Base-by-base conservation (phyloP, 306 rosid species). In the Coriaria nepalensis region DNA sequence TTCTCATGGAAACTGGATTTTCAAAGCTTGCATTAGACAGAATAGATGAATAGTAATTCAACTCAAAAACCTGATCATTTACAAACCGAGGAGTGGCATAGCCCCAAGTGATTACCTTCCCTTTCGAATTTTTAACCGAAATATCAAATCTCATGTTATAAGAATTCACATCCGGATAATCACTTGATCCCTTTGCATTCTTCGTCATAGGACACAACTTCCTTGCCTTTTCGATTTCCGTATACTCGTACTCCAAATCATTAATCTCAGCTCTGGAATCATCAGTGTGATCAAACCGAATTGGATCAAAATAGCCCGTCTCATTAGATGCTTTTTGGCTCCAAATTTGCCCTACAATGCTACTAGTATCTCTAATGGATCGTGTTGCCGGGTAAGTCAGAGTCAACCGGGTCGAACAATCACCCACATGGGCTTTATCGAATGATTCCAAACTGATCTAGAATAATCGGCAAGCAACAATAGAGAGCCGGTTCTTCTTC, bases 341-440 rank as follows among this genome's bases (percentile, higher is more conserved):
- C 90, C 90, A 83, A 37, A 80, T 66, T 49, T 70, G 57, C 47
- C 90, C 90, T 45, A 67, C 70, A 11, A 70, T n/a, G 36, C 15
- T 54, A 10, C 64, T 69, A 13, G 66, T 56, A 2, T 71, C 47
- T 13, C 58, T 50, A 15, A 80, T 74, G 57, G 86, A 74, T 86
- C 80, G 29, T 39, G 49, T 44, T 49, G 77, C 56, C 4, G 80
- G 73, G 49, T 66, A 56, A 42, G 37, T 61, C 57, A 79, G 47
- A 56, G 40, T 69, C 59, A 83, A 41, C 45, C 73, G 67, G 13
- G 53, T 53, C 12, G 81, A 80, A 47, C 94, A 83, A 57, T 80
- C 72, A n/a, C 69, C 73, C 49, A 80, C 73, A 11, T 5, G 67
- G 59, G 69, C 53, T 39, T 39, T 34, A 51, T 39, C 48, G 41